A percentile compares a stretch with the other conserved stretches of the same genome.
Evolutionary conservation across 257 asterid genomes (phyloP).

Genomic region (Primulina eburnea): DNA sequence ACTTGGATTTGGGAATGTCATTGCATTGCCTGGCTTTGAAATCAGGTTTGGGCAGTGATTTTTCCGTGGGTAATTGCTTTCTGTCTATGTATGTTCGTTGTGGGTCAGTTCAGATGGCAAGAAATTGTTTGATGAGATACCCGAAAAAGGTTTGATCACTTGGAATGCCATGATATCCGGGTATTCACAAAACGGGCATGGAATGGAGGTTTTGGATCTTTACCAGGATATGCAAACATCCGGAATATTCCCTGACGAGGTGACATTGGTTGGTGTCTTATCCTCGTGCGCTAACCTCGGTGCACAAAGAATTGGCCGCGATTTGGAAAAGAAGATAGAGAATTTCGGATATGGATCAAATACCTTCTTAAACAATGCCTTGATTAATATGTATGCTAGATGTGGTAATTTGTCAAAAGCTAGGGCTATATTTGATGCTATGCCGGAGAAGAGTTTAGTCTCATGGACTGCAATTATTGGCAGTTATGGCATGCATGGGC

Average conservation of each 20-base stretch:
- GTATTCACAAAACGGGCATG: slow-evolving; percentile 78
- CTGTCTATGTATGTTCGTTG: slow-evolving; percentile 78
- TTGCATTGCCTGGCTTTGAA: slow-evolving; percentile 58
- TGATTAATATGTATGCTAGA: slow-evolving; percentile 83
- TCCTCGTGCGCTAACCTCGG: slow-evolving; percentile 91
- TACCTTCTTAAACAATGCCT: slow-evolving; percentile 62
- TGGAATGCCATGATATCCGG: slow-evolving; percentile 98
- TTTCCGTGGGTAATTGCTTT: slow-evolving; percentile 65
- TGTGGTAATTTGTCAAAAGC: slow-evolving; percentile 79
- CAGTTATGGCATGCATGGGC: slow-evolving; percentile 87
- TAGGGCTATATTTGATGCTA: slow-evolving; percentile 53
- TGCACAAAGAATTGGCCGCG: slow-evolving; percentile 55
- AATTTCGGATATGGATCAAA: slow-evolving; percentile 41
- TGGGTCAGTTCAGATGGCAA: slow-evolving; percentile 52
- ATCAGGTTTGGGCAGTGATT: slow-evolving; percentile 43
- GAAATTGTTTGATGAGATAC: slow-evolving; percentile 53
- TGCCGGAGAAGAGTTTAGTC: slow-evolving; percentile 61
- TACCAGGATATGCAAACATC: slow-evolving; percentile 57
- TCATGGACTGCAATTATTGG: slow-evolving; percentile 93
- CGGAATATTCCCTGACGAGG: slow-evolving; percentile 60
- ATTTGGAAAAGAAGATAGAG: slow-evolving; percentile 55
- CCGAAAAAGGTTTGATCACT: slow-evolving; percentile 59
- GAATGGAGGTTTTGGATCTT: slow-evolving; percentile 58
- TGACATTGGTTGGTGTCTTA: slow-evolving; percentile 74
- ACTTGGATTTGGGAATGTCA: slow-evolving; percentile 54